These are phyloP conservation scores for Thalassiosira mediterranea DNA, from an alignment of 352 stramenopile genomes.

Conservation along the genomic window DNA sequence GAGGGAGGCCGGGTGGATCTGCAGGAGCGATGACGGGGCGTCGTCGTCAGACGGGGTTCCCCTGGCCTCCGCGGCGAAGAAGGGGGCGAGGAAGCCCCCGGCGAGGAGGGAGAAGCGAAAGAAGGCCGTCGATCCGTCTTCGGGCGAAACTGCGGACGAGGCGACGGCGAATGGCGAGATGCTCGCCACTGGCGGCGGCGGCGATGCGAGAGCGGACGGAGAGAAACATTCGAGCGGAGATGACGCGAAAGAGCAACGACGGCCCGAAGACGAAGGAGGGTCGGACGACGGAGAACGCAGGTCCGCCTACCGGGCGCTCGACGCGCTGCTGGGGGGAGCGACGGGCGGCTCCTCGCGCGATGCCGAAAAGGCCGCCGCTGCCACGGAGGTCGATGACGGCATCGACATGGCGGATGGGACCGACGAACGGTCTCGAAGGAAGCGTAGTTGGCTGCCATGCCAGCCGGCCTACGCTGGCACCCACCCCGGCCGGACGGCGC, in stretches of 20 bases:
- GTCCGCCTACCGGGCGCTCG: constrained; percentile 47
- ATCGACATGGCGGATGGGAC: not conserved
- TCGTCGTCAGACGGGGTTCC: no score
- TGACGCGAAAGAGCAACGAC: not conserved
- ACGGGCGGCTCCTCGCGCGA: no score
- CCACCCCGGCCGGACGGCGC: constrained; percentile 48
- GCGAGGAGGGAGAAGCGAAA: constrained; percentile 24
- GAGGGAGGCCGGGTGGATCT: constrained; percentile 26
- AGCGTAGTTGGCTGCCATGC: constrained; percentile 58
- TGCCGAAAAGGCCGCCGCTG: no score
- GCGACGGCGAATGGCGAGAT: no score
- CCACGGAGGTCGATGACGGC: constrained; percentile 1
- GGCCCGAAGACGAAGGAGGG: not conserved
- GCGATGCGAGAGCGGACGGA: not conserved
- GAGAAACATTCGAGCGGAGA: no score
- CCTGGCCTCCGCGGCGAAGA: no score
- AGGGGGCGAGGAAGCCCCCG: constrained; percentile 12
- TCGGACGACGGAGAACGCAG: constrained; percentile 8
- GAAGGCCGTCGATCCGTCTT: not conserved
- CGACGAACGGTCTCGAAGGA: constrained; percentile 18
- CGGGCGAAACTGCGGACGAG: no score
- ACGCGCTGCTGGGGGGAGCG: constrained; percentile 43
- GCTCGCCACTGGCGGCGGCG: no score
- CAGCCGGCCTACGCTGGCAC: constrained; percentile 73
- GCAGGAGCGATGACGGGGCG: no score